These are phyloP conservation scores for Camelina sativa DNA, from an alignment of 345 rosid genomes.

Conservation along the genomic window DNA sequence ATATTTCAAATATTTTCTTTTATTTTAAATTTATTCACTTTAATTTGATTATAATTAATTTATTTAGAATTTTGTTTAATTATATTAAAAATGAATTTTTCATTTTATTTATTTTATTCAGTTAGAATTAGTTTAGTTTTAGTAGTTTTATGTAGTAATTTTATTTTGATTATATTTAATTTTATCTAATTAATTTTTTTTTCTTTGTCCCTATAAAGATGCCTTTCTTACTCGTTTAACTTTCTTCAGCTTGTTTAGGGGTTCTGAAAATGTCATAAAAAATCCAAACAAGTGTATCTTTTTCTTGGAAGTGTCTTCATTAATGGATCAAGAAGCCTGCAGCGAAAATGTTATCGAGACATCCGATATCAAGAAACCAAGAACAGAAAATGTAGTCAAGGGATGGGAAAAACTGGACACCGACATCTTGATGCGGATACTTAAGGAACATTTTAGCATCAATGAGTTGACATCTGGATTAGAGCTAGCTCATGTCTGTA, in stretches of 20 bases:
- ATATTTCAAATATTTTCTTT: too few relatives aligned
- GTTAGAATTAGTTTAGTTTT: too few relatives aligned
- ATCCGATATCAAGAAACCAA: neutral
- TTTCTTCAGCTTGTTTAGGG: neutral
- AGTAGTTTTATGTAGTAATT: too few relatives aligned
- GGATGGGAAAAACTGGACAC: conserved; percentile 73
- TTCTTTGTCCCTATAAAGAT: too few relatives aligned
- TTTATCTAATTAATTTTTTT: too few relatives aligned
- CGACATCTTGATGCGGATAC: conserved; percentile 66
- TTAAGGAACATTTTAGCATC: conserved; percentile 53
- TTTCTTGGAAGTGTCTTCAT: neutral
- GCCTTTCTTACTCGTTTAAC: too few relatives aligned
- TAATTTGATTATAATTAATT: too few relatives aligned
- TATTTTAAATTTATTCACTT: too few relatives aligned
- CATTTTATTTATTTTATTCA: too few relatives aligned
- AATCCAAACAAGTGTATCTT: neutral
- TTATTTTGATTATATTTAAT: too few relatives aligned
- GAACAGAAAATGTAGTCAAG: conserved; percentile 20
- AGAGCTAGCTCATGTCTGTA: conserved; percentile 62
- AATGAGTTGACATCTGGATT: conserved; percentile 55
- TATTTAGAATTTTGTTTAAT: too few relatives aligned
- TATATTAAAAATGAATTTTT: too few relatives aligned
- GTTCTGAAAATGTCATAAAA: neutral
- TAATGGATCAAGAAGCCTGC: neutral
- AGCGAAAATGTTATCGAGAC: neutral